Evolutionary conservation across 164 flowering plant species (phyloP).

Genomic region (Cinnamomum chago): DNA sequence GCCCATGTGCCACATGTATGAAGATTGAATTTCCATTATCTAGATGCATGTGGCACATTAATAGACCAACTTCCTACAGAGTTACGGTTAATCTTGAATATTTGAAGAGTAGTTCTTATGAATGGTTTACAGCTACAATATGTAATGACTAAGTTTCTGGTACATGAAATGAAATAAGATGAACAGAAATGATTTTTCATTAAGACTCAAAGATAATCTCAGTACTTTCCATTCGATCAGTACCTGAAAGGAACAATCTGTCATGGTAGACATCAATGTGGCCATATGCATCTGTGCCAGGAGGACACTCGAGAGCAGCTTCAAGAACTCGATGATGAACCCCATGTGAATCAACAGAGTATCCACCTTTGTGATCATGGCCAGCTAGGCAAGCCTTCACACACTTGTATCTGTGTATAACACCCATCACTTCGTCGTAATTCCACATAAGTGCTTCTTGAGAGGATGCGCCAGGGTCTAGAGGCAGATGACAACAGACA

Average conservation of each 20-base stretch:
- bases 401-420: conserved; percentile 65
- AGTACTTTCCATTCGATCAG: conserved; percentile 55
- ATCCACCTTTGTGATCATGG: conserved; percentile 87
- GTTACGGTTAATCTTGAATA: too few species aligned
- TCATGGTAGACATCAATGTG: conserved; percentile 61
- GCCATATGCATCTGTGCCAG: conserved; percentile 76
- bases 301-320: conserved; percentile 94
- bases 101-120: too few species aligned
- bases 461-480: conserved; percentile 62
- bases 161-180: too few species aligned
- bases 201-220: conserved; percentile 49
- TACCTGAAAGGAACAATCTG: conserved; percentile 55
- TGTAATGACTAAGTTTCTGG: too few species aligned
- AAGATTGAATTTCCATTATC: too few species aligned
- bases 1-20: too few species aligned
- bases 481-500: conserved; percentile 84
- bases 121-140: too few species aligned
- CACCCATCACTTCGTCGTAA: conserved; percentile 77
- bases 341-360: conserved; percentile 72
- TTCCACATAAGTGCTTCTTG: conserved; percentile 81
- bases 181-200: neutral
- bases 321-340: conserved; percentile 82
- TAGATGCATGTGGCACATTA: too few species aligned
- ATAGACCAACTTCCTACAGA: too few species aligned
- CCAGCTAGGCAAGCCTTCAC: conserved; percentile 87